A percentile compares a stretch with the other conserved stretches of the same genome.
Evolutionary conservation across 2,329 filamentous ascomycete genomes (phyloP).

Genomic region (Fusarium protoensiforme): DNA sequence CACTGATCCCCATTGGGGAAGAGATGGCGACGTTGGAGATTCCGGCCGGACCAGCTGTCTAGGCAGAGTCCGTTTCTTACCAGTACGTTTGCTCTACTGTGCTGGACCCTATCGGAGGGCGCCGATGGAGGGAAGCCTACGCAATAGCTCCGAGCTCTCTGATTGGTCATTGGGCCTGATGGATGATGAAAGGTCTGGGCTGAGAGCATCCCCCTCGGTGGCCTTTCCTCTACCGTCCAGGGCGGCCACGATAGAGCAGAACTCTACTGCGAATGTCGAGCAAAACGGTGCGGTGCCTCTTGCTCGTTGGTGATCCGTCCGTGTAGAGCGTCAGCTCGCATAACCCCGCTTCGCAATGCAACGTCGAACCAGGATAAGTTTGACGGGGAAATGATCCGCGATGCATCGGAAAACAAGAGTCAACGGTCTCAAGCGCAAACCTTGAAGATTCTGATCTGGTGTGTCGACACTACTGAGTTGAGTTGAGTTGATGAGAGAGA

Average conservation of each 20-base stretch:
- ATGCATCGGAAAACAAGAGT: conserved; percentile 25
- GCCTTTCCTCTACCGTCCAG: not conserved
- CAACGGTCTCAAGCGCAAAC: conserved; percentile 10
- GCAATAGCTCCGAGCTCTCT: not conserved
- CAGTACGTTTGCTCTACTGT: not conserved
- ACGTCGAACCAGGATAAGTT: conserved; percentile 10
- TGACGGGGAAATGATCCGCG: conserved; percentile 35
- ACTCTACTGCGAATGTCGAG: conserved; percentile 1
- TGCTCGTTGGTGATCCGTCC: conserved; percentile 15
- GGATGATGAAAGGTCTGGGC: conserved; percentile 11
- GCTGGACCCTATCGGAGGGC: conserved; percentile 22
- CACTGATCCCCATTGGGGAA: conserved; percentile 9
- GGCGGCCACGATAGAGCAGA: not conserved
- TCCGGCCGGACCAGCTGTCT: conserved; percentile 4
- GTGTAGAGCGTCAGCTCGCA: conserved; percentile 17
- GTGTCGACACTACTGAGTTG: not conserved
- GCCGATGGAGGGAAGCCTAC: conserved; percentile 12
- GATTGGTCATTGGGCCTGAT: not conserved
- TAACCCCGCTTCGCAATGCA: conserved; percentile 35
- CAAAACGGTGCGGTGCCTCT: conserved; percentile 11
- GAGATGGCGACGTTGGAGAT: conserved; percentile 4
- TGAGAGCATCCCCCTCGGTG: conserved; percentile 1
- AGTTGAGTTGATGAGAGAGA: not conserved
- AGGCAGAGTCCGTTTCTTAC: not conserved
- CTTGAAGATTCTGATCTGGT: not conserved